Base-by-base conservation (phyloP, 148 eudicot species). In the Gaultheria prostrata region DNA sequence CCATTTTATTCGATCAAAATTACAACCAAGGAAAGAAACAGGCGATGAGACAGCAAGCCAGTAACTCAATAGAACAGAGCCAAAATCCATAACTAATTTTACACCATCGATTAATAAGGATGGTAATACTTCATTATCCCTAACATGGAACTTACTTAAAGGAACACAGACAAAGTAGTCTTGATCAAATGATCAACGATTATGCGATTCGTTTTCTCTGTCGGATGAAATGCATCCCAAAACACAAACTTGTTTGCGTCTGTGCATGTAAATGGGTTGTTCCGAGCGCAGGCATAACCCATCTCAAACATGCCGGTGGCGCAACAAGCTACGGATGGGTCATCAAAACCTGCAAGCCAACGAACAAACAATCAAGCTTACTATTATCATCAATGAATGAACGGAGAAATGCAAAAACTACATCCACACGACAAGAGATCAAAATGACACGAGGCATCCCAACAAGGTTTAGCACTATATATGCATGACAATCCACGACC, bases 281-380 rank as follows among this genome's bases (percentile, higher is more conserved):
- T 18, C 8, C 33, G 71, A 45, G 17, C 73, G 9, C 83, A 79
- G 3, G 79, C 59, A 12, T 84, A 84, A 21, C 86, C 83, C 83
- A 84, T 84, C 83, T 84, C 86, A 7, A 84, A 72, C 86, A 56
- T 84, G 6, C 86, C 86, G 0, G 83, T 79, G 59, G 78, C 86
- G 32, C 86, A 84, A 24, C 86, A 84, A 10, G 82, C 86, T 26
- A 79, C 83, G 7, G 46, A 45, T 24, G 86, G 18, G 2, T 30
- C 77, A 2, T 57, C 77, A 30, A 54, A 84, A 1, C 86, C 86
- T 84, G 67, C 11, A 5, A 3, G 43, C 43, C 33, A 43, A 6
- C 20, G 10, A 48, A 11, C 15, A 35, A 4, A 17, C 50, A 9
- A 6, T 48, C 50, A 48, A 48, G 1, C 50, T 7, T 48, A 48